phyloP scores from a whole-genome alignment of 2,329 filamentous ascomycete genomes.

The Colletotrichum ledebouriae region DNA sequence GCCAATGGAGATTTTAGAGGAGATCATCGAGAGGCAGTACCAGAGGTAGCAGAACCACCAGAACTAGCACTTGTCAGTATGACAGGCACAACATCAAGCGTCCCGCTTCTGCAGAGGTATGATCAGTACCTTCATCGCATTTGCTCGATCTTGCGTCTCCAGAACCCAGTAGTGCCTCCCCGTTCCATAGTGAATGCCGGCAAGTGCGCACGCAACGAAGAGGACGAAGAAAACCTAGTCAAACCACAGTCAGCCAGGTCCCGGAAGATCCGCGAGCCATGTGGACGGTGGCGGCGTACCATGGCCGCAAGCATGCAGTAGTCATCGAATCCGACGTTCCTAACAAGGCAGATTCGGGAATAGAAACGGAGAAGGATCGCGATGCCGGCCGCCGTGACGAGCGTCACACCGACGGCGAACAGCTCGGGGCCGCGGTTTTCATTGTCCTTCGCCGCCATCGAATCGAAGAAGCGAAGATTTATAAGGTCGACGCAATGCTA shows the following conservation, averaged over 20 bases:
- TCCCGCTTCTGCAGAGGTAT: too few species aligned
- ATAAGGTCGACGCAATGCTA: conserved; percentile 6
- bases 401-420: conserved; percentile 50
- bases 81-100: background rate
- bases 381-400: conserved; percentile 48
- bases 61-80: conserved; percentile 43
- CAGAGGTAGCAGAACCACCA: conserved; percentile 58
- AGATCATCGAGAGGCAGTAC: conserved; percentile 55
- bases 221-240: conserved; percentile 52
- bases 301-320: conserved; percentile 55
- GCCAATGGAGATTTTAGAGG: conserved; percentile 49
- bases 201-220: conserved; percentile 51
- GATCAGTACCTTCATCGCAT: conserved; percentile 53
- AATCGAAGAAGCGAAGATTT: conserved; percentile 1
- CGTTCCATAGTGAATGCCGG: conserved; percentile 58
- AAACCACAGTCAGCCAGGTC: conserved; percentile 5
- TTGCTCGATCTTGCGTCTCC: conserved; percentile 44
- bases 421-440: conserved; percentile 53
- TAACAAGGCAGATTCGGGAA: conserved; percentile 52
- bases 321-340: conserved; percentile 57
- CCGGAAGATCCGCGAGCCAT: conserved; percentile 15
- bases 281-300: conserved; percentile 44
- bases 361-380: conserved; percentile 51
- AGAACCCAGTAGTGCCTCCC: conserved; percentile 55
- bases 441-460: conserved; percentile 30